Percentiles rank a stretch among this genome's conserved stretches.
Evolutionary conservation across 1,284 basidiomycete species (phyloP).

Genomic region (Leccinum variabile): DNA sequence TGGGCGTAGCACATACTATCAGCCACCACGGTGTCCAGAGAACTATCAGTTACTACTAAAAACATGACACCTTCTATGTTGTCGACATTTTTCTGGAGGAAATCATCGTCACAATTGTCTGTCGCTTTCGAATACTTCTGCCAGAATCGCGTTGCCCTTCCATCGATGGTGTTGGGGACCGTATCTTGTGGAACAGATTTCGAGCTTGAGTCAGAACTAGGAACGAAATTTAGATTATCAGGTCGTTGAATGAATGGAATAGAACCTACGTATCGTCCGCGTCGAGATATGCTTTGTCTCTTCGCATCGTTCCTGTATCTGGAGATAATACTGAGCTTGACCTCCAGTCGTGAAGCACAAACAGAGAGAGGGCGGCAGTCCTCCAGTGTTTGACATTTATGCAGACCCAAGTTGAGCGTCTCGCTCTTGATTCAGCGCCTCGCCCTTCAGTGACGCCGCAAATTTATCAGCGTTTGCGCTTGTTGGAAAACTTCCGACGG

Average conservation of each 20-base stretch:
- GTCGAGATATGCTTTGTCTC: background rate
- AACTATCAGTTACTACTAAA: constrained; percentile 1
- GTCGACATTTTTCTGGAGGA: constrained; percentile 11
- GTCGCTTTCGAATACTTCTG: constrained; percentile 8
- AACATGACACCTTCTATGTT: constrained; percentile 19
- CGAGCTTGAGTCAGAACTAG: background rate
- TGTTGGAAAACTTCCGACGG: background rate
- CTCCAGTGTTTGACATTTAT: constrained; percentile 1
- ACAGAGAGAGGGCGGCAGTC: background rate
- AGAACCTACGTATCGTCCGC: background rate
- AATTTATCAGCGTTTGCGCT: background rate
- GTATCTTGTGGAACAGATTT: background rate
- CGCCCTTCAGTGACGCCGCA: background rate
- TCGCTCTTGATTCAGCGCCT: background rate
- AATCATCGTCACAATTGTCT: constrained; percentile 11
- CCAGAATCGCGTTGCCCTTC: constrained; percentile 11
- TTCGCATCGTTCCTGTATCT: constrained; percentile 1
- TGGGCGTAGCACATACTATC: background rate
- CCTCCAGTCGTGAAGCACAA: background rate
- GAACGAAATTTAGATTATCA: background rate
- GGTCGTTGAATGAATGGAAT: background rate
- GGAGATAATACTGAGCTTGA: background rate
- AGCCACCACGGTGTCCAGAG: background rate
- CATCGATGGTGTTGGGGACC: background rate
- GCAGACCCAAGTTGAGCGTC: background rate